Conservation (phyloP, 1,139 yeast genomes). For the Candida albicans region DNA sequence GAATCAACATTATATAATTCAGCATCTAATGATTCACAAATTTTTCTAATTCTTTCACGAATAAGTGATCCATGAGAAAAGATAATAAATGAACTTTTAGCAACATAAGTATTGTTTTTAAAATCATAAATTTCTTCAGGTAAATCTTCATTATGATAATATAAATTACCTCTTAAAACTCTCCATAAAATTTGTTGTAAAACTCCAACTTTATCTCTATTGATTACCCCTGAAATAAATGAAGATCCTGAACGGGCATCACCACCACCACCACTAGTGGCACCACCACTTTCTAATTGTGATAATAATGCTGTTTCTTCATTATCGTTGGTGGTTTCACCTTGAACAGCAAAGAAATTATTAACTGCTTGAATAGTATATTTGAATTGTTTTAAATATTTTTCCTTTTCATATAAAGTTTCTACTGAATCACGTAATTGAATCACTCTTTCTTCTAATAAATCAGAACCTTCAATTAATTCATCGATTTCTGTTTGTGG, state of each 20-base stretch:
- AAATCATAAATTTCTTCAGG: slow-evolving; percentile 46
- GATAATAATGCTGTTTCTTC: slow-evolving; percentile 25
- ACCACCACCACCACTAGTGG: slow-evolving; percentile 9
- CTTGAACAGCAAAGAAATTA: slow-evolving; percentile 48
- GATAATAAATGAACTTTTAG: slow-evolving; percentile 45
- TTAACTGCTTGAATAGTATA: slow-evolving; percentile 61
- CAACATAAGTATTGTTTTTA: slow-evolving; percentile 31
- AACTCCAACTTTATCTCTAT: slow-evolving; percentile 64
- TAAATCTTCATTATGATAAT: slow-evolving; percentile 69
- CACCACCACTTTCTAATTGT: slow-evolving; percentile 28
- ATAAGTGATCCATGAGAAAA: slow-evolving; percentile 47
- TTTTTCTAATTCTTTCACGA: slow-evolving; percentile 41
- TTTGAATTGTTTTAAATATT: slow-evolving; percentile 38
- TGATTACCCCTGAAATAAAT: slow-evolving; percentile 82
- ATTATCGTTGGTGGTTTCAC: slow-evolving; percentile 26
- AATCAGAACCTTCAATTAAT: slow-evolving; percentile 62
- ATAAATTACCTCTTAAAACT: slow-evolving; percentile 84
- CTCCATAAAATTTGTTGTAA: slow-evolving; percentile 93
- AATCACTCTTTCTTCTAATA: slow-evolving; percentile 44
- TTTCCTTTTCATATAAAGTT: slow-evolving; percentile 34
- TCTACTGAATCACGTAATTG: slow-evolving; percentile 42
- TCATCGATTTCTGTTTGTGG: slow-evolving; percentile 76
- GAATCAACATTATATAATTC: slow-evolving; percentile 40
- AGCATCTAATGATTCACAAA: slow-evolving; percentile 49
- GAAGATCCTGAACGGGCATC: slow-evolving; percentile 24